Evolutionary conservation across 352 stramenopile species (phyloP).

Genomic region (Phytophthora syringae): DNA sequence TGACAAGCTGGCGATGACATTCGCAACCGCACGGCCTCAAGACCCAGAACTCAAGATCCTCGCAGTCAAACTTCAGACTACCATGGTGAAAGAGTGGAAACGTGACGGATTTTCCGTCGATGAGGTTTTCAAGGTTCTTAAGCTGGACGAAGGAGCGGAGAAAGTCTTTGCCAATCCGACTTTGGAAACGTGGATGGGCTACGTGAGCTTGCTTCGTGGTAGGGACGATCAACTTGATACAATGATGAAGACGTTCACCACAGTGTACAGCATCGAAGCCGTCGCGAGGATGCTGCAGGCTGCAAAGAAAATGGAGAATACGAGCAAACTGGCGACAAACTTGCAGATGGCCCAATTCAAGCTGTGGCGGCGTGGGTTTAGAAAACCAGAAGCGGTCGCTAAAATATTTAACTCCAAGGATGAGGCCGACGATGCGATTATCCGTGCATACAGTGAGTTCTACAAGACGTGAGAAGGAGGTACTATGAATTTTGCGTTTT

Average conservation of each 20-base stretch:
- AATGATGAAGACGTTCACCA: not conserved
- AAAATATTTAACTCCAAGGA: not conserved
- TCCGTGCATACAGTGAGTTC: not conserved
- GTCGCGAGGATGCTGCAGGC: not conserved
- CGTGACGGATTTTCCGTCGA: not conserved
- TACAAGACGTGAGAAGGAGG: too few relatives aligned
- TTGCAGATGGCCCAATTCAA: not conserved
- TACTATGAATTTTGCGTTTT: too few relatives aligned
- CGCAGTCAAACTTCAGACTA: not conserved
- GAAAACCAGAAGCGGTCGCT: not conserved
- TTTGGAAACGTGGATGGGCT: constrained; percentile 10
- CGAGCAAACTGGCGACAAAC: not conserved
- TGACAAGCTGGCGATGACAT: not conserved
- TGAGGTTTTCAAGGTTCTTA: constrained; percentile 5
- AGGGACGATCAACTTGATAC: not conserved
- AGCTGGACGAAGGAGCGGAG: not conserved
- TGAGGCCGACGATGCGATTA: not conserved
- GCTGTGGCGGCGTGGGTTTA: not conserved
- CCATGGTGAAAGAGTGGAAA: not conserved
- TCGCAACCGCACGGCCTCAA: not conserved
- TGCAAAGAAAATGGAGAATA: not conserved
- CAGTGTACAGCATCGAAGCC: not conserved
- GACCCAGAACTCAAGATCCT: not conserved
- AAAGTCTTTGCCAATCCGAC: constrained; percentile 5
- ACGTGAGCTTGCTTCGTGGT: not conserved